Conservation (phyloP, 441 rosid species). For the Arabidopsis hybrid region DNA sequence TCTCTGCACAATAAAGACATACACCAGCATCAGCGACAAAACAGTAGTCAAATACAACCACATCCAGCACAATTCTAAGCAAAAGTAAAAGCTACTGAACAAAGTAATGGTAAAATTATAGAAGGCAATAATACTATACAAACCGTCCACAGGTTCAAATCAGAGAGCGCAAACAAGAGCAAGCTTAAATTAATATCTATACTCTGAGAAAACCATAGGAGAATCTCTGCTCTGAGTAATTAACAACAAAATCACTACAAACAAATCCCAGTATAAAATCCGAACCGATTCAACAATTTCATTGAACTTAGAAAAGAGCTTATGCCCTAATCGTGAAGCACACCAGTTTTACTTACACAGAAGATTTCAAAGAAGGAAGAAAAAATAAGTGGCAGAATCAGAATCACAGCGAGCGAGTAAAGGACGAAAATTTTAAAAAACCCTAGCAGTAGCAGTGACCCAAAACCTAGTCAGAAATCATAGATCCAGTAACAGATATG, state of each 20-base stretch:
- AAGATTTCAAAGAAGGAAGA: neutral
- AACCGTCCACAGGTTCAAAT: neutral
- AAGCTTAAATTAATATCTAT: neutral
- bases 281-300: neutral
- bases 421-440: neutral
- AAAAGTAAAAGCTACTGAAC: constrained; percentile 3
- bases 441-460: constrained; percentile 22
- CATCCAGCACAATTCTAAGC: neutral
- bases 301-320: neutral
- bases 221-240: neutral
- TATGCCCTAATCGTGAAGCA: constrained; percentile 1
- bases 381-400: neutral
- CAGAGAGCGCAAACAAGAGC: constrained; percentile 2
- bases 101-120: neutral
- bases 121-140: neutral
- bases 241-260: neutral
- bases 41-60: neutral
- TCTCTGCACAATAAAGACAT: constrained; percentile 34
- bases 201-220: neutral
- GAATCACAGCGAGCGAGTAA: constrained; percentile 17
- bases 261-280: neutral
- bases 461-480: constrained; percentile 28
- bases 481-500: constrained; percentile 11
- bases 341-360: neutral
- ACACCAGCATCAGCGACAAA: constrained; percentile 1